A percentile compares a stretch with the other conserved stretches of the same genome.
Conservation (phyloP, 306 rosid species). For the Calophaca sinica region DNA sequence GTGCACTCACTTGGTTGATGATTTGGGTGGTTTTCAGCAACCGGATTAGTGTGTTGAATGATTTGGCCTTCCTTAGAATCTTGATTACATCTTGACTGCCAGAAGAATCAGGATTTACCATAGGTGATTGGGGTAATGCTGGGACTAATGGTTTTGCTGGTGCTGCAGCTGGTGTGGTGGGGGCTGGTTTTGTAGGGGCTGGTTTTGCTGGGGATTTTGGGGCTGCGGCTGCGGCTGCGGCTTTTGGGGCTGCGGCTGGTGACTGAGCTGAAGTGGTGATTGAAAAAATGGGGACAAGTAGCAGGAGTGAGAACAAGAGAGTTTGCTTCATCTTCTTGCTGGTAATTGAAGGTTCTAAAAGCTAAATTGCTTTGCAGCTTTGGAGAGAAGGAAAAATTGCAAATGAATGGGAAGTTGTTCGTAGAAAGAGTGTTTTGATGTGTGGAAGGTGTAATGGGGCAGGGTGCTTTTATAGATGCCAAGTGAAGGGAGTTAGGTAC, state of each 20-base stretch:
- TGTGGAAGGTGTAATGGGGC: constrained; percentile 20
- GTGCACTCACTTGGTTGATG: constrained; percentile 59
- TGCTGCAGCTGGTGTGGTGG: constrained; percentile 40
- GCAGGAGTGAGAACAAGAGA: constrained; percentile 45
- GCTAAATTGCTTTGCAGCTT: background rate
- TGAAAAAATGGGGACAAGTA: constrained; percentile 36
- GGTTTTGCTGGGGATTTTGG: constrained; percentile 54
- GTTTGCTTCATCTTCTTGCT: constrained; percentile 43
- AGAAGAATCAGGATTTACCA: constrained; percentile 34
- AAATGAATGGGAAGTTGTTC: constrained; percentile 3
- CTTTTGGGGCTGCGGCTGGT: constrained; percentile 56
- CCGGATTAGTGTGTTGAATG: constrained; percentile 61
- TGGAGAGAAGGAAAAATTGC: background rate
- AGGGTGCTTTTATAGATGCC: constrained; percentile 47
- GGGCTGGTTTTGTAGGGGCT: constrained; percentile 43
- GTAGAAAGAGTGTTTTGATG: constrained; percentile 38
- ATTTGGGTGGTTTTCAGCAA: constrained; percentile 69
- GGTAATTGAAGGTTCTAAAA: background rate
- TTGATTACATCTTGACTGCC: constrained; percentile 57
- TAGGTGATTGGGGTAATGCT: constrained; percentile 47
- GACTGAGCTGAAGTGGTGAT: constrained; percentile 49
- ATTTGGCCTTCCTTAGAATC: constrained; percentile 65
- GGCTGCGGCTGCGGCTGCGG: constrained; percentile 37
- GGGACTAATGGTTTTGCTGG: constrained; percentile 55
- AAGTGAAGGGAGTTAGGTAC: constrained; percentile 43